Base-by-base conservation (phyloP, 1,284 basidiomycete genomes). In the Cryptococcus deneoformans region DNA sequence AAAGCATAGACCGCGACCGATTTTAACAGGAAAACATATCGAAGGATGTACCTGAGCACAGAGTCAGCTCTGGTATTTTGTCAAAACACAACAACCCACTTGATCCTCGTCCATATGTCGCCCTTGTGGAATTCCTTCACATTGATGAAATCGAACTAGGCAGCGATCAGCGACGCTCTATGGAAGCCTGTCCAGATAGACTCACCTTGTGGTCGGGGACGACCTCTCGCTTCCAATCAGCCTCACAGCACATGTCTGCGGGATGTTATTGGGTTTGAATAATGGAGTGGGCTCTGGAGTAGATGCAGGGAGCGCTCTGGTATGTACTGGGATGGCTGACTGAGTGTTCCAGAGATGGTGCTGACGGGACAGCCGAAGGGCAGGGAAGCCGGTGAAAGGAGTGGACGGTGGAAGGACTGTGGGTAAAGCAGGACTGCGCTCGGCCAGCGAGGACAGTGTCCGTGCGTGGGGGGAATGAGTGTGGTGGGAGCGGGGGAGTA, bases 121-220 rank as follows among this genome's bases (percentile, higher is more conserved):
- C 88, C 89, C 78, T 92, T 87, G 61, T 86, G 87, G 79, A 95
- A 99, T 73, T 98, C 94, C 57, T 86, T 84, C 35, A 76, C 71
- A 76, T 97, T 92, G 75, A 99, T 85, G 75, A 97, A 98, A 82
- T 99, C 95, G 74, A 97, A 98, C 93, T 97, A 65, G 10, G 1
- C 8, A n/a, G 24, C 5, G 35, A 14, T 49, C 29, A 29, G 29
- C 29, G 29, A 29, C 29, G 29, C 29, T 29, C 29, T 29, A 29
- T n/a, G 29, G 11, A 36, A 11, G 24, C 46, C 46, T 16, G n/a
- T 42, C 0, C 9, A 16, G 5, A 52, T 42, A 12, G 34, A 60
- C 81, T 52, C 62, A 92, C 93, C 84, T 98, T 99, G 80, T 98
- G 95, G 80, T 98, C 95, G 57, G 90, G 91, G 47, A 99, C 94